phyloP scores from a whole-genome alignment of 1,284 basidiomycete genomes.

The Leccinum huronense region DNA sequence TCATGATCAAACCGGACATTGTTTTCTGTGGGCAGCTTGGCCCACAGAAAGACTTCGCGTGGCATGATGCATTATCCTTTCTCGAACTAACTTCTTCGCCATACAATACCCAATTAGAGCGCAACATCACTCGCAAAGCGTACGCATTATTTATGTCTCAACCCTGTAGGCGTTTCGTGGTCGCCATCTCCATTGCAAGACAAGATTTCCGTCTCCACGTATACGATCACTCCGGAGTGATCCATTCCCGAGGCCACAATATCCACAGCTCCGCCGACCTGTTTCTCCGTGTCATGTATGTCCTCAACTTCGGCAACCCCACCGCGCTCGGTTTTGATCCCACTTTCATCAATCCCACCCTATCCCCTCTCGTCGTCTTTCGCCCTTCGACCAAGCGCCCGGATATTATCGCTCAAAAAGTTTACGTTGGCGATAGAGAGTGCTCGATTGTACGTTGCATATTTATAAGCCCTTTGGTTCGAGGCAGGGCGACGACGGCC shows the following conservation, averaged over 20 bases:
- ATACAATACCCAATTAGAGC: not conserved
- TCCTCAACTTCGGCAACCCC: not conserved
- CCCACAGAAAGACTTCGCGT: not conserved
- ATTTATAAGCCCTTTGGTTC: not conserved
- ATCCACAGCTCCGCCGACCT: not conserved
- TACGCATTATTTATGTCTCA: not conserved
- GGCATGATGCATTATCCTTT: not conserved
- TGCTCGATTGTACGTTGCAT: too few relatives aligned
- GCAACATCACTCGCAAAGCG: not conserved
- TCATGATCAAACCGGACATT: not conserved
- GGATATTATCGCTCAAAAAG: too few relatives aligned
- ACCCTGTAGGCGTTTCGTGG: not conserved
- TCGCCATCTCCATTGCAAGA: too few relatives aligned
- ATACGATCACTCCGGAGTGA: not conserved
- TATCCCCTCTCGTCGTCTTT: too few relatives aligned
- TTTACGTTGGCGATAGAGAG: too few relatives aligned
- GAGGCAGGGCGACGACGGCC: not conserved
- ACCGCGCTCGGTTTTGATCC: too few relatives aligned
- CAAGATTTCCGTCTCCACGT: not conserved
- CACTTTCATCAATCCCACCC: too few relatives aligned
- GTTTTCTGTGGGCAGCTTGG: not conserved
- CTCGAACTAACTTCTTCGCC: not conserved
- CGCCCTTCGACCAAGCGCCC: too few relatives aligned
- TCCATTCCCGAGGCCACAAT: not conserved
- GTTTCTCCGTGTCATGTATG: not conserved